These are phyloP conservation scores for Coemansia erecta DNA, from an alignment of 192 early-diverging fungal genomes.

Conservation along the genomic window DNA sequence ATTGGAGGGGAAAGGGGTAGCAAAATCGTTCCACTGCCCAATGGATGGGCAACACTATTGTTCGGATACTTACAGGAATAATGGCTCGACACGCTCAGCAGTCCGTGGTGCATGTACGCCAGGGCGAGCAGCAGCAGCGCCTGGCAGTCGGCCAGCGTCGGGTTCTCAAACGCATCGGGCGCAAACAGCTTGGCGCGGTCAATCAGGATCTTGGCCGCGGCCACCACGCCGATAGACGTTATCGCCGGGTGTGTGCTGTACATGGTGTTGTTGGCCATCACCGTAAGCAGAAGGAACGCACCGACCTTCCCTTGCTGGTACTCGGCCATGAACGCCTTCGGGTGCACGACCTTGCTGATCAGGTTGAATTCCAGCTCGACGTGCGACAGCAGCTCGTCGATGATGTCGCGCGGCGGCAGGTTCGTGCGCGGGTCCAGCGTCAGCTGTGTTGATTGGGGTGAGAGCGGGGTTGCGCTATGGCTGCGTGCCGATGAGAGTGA, in stretches of 20 bases:
- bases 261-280: slow-evolving; percentile 44
- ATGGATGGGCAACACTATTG: not conserved
- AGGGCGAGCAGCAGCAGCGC: slow-evolving; percentile 29
- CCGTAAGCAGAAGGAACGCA: slow-evolving; percentile 29
- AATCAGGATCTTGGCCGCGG: slow-evolving; percentile 21
- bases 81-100: slow-evolving; percentile 37
- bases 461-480: not conserved
- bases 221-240: slow-evolving; percentile 5
- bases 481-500: slow-evolving; percentile 2
- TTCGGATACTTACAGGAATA: slow-evolving; percentile 38
- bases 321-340: slow-evolving; percentile 18
- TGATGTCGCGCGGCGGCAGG: slow-evolving; percentile 30
- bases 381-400: slow-evolving; percentile 38
- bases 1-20: not conserved
- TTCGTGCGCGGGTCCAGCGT: slow-evolving; percentile 19
- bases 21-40: not conserved
- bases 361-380: slow-evolving; percentile 29
- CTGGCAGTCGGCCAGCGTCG: slow-evolving; percentile 23
- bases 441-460: slow-evolving; percentile 9
- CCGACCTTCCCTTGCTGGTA: slow-evolving; percentile 11
- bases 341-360: slow-evolving; percentile 44
- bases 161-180: slow-evolving; percentile 32
- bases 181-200: slow-evolving; percentile 35
- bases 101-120: slow-evolving; percentile 40
- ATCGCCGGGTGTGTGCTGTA: slow-evolving; percentile 38